Percentiles rank a stretch among this genome's conserved stretches.
These are phyloP conservation scores for Salix dunnii DNA, from an alignment of 345 rosid species.

Conservation along the genomic window DNA sequence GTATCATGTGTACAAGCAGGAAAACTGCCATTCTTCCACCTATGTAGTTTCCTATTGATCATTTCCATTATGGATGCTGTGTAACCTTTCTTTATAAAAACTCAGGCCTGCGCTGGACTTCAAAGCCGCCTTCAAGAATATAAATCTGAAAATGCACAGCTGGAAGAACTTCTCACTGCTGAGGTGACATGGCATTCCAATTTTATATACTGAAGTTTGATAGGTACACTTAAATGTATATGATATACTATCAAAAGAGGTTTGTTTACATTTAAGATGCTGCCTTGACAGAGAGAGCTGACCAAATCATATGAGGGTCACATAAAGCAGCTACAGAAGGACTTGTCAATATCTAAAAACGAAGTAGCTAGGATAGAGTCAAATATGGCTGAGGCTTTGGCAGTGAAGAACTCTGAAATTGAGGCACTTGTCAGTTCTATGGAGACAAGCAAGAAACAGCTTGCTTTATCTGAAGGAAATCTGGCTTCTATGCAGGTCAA, in stretches of 20 bases:
- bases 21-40: not conserved
- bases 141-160: conserved; percentile 93
- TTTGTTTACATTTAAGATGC: conserved; percentile 20
- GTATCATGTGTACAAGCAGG: not conserved
- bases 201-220: conserved; percentile 14
- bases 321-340: conserved; percentile 80
- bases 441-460: conserved; percentile 80
- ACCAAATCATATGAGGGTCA: conserved; percentile 83
- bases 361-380: conserved; percentile 82
- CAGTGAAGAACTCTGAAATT: conserved; percentile 91
- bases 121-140: conserved; percentile 95
- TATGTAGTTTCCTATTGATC: not conserved
- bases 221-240: conserved; percentile 1
- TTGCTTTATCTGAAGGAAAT: conserved; percentile 81
- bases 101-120: conserved; percentile 92
- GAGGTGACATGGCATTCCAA: conserved; percentile 51
- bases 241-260: conserved; percentile 10
- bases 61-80: not conserved
- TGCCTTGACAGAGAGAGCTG: conserved; percentile 74
- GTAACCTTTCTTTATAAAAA: conserved; percentile 11
- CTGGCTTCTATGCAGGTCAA: conserved; percentile 86
- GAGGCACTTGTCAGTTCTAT: conserved; percentile 68
- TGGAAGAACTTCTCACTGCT: conserved; percentile 93
- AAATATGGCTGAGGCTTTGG: conserved; percentile 79
- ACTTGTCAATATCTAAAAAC: conserved; percentile 63